Percentiles rank a stretch among this genome's conserved stretches.
Evolutionary conservation across 768 basidiomycete species (phyloP).

Genomic region (Lactarius quietus): DNA sequence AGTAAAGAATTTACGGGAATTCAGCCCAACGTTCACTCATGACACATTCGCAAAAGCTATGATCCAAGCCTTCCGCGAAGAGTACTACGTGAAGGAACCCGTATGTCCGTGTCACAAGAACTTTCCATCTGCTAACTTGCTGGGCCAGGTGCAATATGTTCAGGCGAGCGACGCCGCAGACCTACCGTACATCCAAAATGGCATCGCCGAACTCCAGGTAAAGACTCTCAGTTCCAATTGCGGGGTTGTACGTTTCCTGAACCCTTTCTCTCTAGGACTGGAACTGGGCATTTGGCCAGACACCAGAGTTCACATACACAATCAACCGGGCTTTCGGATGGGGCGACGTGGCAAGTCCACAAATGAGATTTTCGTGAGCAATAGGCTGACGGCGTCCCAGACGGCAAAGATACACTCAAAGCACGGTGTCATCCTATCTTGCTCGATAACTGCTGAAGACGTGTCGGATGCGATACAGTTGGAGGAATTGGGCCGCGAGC

Average conservation of each 20-base stretch:
- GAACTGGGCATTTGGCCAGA: slow-evolving; percentile 93
- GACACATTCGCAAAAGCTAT: slow-evolving; percentile 68
- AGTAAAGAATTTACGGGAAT: slow-evolving; percentile 75
- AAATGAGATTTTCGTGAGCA: background rate
- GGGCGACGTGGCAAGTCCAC: slow-evolving; percentile 40
- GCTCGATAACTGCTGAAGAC: slow-evolving; percentile 30
- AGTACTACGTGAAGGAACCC: slow-evolving; percentile 45
- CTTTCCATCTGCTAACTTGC: background rate
- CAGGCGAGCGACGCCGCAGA: slow-evolving; percentile 42
- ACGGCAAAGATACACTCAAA: slow-evolving; percentile 52
- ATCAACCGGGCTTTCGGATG: slow-evolving; percentile 38
- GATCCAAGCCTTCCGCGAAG: slow-evolving; percentile 57
- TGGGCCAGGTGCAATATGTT: slow-evolving; percentile 24
- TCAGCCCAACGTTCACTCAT: slow-evolving; percentile 52
- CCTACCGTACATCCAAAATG: slow-evolving; percentile 60
- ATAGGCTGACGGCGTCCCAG: slow-evolving; percentile 31
- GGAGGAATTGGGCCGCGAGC: slow-evolving; percentile 27
- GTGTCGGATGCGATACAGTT: slow-evolving; percentile 26
- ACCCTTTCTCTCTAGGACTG: slow-evolving; percentile 56
- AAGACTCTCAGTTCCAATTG: slow-evolving; percentile 25
- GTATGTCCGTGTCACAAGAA: slow-evolving; percentile 25
- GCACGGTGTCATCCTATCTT: slow-evolving; percentile 60
- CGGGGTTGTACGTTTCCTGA: background rate
- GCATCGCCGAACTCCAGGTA: slow-evolving; percentile 73
- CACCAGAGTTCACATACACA: slow-evolving; percentile 84